These are phyloP conservation scores for Pichia sp. DNA, from an alignment of 1,139 yeast species.

Conservation along the genomic window DNA sequence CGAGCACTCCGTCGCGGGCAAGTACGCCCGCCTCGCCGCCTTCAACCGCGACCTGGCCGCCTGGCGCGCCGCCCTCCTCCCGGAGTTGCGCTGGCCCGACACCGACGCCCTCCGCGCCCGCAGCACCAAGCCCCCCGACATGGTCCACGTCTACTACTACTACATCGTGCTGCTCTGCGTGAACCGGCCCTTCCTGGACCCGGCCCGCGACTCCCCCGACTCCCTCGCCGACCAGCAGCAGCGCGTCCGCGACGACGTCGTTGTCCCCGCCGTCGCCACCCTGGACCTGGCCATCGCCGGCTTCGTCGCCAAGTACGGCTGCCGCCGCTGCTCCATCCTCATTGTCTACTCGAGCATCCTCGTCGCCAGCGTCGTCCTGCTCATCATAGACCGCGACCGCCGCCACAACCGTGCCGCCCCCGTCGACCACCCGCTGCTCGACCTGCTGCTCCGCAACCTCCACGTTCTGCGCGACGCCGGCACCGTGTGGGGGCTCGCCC, in stretches of 20 bases:
- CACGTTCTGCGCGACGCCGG: neutral
- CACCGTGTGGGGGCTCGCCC: neutral
- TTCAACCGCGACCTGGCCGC: neutral
- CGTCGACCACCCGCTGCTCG: too few relatives aligned
- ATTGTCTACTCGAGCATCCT: constrained; percentile 11
- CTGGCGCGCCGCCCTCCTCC: constrained; percentile 13
- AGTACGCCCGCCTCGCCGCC: neutral
- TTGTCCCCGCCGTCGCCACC: neutral
- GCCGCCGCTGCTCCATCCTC: constrained; percentile 9
- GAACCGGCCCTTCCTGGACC: constrained; percentile 60
- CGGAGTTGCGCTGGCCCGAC: constrained; percentile 12
- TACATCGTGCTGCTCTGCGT: constrained; percentile 53
- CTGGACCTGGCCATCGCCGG: constrained; percentile 3
- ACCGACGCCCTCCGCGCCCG: constrained; percentile 45
- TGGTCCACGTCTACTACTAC: constrained; percentile 54
- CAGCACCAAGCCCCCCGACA: constrained; percentile 46
- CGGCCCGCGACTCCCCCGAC: too few relatives aligned
- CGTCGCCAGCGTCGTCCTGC: neutral
- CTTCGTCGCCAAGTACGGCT: constrained; percentile 11
- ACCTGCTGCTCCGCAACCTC: neutral
- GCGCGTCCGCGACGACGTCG: neutral
- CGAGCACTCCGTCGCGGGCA: neutral
- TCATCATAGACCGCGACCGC: too few relatives aligned
- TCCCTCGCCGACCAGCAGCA: neutral
- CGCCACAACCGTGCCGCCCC: too few relatives aligned